phyloP scores from a whole-genome alignment of 495 filamentous ascomycete genomes.

The Chaetomium cochliodes region DNA sequence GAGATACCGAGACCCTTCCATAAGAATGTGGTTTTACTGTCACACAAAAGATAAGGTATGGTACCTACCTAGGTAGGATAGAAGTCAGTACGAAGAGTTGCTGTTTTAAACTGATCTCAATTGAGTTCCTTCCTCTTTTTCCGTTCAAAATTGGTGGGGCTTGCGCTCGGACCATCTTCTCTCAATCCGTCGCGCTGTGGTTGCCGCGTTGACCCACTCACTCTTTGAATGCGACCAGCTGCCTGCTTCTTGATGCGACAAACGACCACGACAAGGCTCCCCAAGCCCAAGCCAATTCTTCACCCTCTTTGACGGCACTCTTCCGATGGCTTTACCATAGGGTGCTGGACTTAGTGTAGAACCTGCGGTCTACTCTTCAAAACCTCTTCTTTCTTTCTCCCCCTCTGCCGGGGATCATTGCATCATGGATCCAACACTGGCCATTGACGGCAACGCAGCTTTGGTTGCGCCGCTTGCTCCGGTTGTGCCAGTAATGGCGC shows the following conservation, averaged over 20 bases:
- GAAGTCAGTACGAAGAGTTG: background rate
- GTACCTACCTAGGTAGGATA: no score
- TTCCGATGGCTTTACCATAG: background rate
- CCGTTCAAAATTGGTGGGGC: background rate
- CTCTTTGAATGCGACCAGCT: background rate
- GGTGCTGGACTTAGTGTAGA: background rate
- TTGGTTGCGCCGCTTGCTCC: slow-evolving; percentile 19
- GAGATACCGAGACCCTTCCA: background rate
- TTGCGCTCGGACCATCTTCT: background rate
- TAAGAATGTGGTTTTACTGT: no score
- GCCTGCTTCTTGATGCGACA: background rate
- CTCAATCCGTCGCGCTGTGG: background rate
- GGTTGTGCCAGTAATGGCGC: slow-evolving; percentile 21
- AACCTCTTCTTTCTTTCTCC: background rate
- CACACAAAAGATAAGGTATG: background rate
- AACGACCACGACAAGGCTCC: slow-evolving; percentile 11
- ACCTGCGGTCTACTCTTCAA: background rate
- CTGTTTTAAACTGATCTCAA: no score
- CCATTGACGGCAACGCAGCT: background rate
- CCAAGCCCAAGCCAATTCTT: background rate
- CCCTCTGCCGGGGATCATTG: background rate
- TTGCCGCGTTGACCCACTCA: background rate
- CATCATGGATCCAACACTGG: slow-evolving; percentile 17
- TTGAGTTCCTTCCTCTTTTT: background rate
- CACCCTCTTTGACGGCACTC: background rate